These are phyloP conservation scores for Amanita pallidorosea DNA, from an alignment of 768 basidiomycete species.

Conservation along the genomic window DNA sequence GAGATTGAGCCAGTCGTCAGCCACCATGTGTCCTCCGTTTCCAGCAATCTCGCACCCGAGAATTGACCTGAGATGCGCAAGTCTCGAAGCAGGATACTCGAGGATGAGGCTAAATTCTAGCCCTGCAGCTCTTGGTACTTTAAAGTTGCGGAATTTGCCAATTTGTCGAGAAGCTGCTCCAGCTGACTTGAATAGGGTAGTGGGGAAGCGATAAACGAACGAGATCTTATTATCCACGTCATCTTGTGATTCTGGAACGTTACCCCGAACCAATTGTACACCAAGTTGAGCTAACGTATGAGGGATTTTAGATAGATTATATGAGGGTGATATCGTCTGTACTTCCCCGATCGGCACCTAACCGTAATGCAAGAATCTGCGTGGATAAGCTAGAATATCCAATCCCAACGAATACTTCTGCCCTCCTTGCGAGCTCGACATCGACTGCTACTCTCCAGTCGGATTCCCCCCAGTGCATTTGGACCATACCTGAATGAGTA, in stretches of 20 bases:
- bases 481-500: conserved; percentile 29
- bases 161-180: neutral
- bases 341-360: conserved; percentile 24
- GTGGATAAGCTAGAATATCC: conserved; percentile 38
- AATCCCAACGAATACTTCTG: conserved; percentile 35
- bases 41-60: conserved; percentile 3
- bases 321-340: conserved; percentile 26
- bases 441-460: conserved; percentile 36
- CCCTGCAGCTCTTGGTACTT: neutral
- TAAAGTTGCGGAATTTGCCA: neutral
- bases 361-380: conserved; percentile 30
- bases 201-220: neutral
- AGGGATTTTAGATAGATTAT: conserved; percentile 7
- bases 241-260: neutral
- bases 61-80: conserved; percentile 3
- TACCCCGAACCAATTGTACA: neutral
- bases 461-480: conserved; percentile 24
- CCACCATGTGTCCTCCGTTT: conserved; percentile 1
- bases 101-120: conserved; percentile 1
- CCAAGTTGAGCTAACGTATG: neutral
- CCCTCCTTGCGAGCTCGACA: conserved; percentile 32
- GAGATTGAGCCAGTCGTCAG: neutral
- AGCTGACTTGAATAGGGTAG: neutral
- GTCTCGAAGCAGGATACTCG: neutral
- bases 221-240: neutral